Conservation (phyloP, 805 yeast genomes). For the Metschnikowia orientalis region DNA sequence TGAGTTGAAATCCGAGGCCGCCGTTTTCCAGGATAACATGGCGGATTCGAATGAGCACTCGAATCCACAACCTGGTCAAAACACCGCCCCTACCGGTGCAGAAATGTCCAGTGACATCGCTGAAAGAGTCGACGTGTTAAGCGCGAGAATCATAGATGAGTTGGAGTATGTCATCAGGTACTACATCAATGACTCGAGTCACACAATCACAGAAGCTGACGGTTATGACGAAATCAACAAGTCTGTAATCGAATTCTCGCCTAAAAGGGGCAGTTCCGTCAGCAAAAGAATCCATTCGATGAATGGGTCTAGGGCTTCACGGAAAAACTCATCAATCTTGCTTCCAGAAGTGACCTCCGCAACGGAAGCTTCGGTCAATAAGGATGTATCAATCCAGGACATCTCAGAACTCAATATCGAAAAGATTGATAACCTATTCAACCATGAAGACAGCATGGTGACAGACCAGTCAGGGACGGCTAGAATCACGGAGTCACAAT, state of each 20-base stretch:
- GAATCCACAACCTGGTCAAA: too few species aligned
- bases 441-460: slow-evolving; percentile 19
- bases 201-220: slow-evolving; percentile 9
- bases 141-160: slow-evolving; percentile 70
- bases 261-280: slow-evolving; percentile 1
- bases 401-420: slow-evolving; percentile 36
- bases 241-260: slow-evolving; percentile 8
- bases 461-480: too few species aligned
- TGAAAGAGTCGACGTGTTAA: slow-evolving; percentile 53
- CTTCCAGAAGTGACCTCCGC: slow-evolving; percentile 2
- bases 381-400: slow-evolving; percentile 31
- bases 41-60: slow-evolving; percentile 11
- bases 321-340: background rate
- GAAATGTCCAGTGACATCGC: slow-evolving; percentile 24
- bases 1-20: slow-evolving; percentile 3
- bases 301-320: background rate
- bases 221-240: slow-evolving; percentile 9
- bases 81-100: too few species aligned
- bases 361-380: background rate
- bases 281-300: background rate
- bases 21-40: slow-evolving; percentile 3
- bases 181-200: slow-evolving; percentile 25
- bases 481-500: slow-evolving; percentile 3
- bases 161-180: slow-evolving; percentile 51
- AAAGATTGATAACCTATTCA: slow-evolving; percentile 36